A percentile compares a stretch with the other conserved stretches of the same genome.
phyloP scores from a whole-genome alignment of 1,284 basidiomycete genomes.

The Ceraceosorus guamensis region DNA sequence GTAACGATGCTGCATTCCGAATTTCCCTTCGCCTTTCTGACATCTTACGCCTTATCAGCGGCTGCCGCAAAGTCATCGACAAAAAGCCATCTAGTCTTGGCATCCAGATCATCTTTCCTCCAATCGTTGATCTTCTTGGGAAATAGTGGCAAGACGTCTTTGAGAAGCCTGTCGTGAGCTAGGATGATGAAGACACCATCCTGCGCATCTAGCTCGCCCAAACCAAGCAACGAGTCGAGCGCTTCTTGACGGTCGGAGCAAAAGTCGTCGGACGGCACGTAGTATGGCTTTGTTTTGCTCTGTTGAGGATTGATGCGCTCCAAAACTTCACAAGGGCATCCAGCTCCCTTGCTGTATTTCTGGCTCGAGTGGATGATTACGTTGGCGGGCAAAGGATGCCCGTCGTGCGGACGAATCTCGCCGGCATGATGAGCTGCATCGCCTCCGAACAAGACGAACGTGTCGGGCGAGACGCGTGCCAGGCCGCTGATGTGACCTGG shows the following conservation, averaged over 20 bases:
- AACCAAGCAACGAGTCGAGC: background rate
- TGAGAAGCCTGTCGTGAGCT: background rate
- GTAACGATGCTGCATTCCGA: no score
- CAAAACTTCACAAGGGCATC: conserved; percentile 1
- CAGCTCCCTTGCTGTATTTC: background rate
- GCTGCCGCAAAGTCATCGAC: conserved; percentile 2
- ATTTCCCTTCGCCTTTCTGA: no score
- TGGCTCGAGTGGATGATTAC: background rate
- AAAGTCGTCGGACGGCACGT: background rate
- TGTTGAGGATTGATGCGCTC: background rate
- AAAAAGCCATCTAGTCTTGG: background rate
- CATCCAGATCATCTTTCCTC: background rate
- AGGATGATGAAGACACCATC: conserved; percentile 3
- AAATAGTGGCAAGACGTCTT: background rate
- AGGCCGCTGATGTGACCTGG: conserved; percentile 3
- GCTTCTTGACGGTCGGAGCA: background rate
- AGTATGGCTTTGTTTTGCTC: background rate
- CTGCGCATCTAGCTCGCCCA: background rate
- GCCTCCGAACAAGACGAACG: conserved; percentile 4
- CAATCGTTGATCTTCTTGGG: conserved; percentile 5
- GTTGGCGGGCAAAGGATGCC: background rate
- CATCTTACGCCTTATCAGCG: background rate
- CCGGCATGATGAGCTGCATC: conserved; percentile 5
- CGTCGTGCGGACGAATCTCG: conserved; percentile 1
- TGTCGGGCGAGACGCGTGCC: background rate